These are phyloP conservation scores for Talaromyces islandicus DNA, from an alignment of 2,329 filamentous ascomycete genomes.

Conservation along the genomic window DNA sequence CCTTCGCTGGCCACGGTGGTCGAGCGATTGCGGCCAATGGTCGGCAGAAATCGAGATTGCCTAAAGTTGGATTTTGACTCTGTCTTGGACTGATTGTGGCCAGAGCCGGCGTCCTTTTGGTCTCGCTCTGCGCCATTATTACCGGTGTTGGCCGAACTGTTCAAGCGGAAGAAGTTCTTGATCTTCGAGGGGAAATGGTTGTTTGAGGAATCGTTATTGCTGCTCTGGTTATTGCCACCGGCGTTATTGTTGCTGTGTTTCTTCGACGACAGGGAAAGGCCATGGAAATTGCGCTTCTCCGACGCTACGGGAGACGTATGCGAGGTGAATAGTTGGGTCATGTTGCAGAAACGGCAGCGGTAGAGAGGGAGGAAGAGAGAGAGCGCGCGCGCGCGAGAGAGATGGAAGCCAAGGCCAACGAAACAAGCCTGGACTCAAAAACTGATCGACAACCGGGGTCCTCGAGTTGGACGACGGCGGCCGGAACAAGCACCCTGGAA, in stretches of 20 bases:
- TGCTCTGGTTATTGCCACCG: constrained; percentile 15
- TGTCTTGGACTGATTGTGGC: constrained; percentile 45
- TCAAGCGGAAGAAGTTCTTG: constrained; percentile 66
- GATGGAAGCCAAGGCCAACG: not conserved
- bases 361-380: not conserved
- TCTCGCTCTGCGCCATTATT: constrained; percentile 25
- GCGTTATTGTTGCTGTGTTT: constrained; percentile 35
- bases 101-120: constrained; percentile 31
- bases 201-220: constrained; percentile 19
- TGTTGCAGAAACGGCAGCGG: constrained; percentile 16
- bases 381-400: not conserved
- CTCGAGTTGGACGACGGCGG: not conserved
- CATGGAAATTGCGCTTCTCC: constrained; percentile 42
- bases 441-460: not conserved
- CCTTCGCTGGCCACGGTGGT: constrained; percentile 90
- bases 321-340: constrained; percentile 40
- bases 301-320: constrained; percentile 32
- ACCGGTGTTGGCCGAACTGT: constrained; percentile 45
- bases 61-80: constrained; percentile 65
- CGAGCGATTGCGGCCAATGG: constrained; percentile 80
- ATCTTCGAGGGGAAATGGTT: constrained; percentile 57
- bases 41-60: constrained; percentile 82
- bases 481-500: not conserved
- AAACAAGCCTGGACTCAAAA: not conserved
- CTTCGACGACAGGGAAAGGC: constrained; percentile 39